Evolutionary conservation across 768 basidiomycete species (phyloP).

Genomic region (Suillus lakei): DNA sequence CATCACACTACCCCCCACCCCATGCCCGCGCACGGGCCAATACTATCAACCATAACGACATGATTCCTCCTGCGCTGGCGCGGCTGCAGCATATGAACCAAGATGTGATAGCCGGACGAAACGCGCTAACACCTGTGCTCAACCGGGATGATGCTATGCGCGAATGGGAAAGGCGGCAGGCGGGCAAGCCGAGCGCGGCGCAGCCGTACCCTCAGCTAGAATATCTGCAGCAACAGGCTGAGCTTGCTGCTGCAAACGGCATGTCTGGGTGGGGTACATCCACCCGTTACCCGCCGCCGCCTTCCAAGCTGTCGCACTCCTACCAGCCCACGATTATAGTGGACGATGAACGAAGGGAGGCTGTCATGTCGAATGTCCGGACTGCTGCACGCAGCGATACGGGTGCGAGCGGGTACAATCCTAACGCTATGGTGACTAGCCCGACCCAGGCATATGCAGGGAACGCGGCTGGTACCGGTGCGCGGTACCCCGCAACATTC

Average conservation of each 20-base stretch:
- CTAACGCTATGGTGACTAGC: constrained; percentile 64
- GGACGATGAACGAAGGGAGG: constrained; percentile 74
- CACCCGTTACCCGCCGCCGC: constrained; percentile 50
- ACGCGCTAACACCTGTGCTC: constrained; percentile 90
- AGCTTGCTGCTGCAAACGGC: constrained; percentile 71
- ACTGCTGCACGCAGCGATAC: constrained; percentile 60
- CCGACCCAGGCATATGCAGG: constrained; percentile 76
- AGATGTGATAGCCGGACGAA: constrained; percentile 76
- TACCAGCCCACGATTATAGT: constrained; percentile 56
- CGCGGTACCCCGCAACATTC: constrained; percentile 63
- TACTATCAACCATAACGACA: constrained; percentile 87
- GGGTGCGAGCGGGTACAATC: constrained; percentile 46
- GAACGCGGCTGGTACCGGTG: constrained; percentile 51
- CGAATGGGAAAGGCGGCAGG: constrained; percentile 93
- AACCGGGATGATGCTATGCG: constrained; percentile 94
- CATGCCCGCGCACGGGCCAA: constrained; percentile 80
- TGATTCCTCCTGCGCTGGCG: constrained; percentile 93
- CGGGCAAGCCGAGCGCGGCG: constrained; percentile 70
- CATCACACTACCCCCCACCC: constrained; percentile 63
- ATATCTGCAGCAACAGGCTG: constrained; percentile 91
- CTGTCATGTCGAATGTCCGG: constrained; percentile 82
- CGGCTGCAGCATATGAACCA: constrained; percentile 89
- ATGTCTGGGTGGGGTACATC: constrained; percentile 55
- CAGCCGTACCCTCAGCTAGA: constrained; percentile 91
- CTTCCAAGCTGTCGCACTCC: constrained; percentile 37